Evolutionary conservation across 1,139 yeast genomes (phyloP).

Genomic region (Dujonia santamariae): DNA sequence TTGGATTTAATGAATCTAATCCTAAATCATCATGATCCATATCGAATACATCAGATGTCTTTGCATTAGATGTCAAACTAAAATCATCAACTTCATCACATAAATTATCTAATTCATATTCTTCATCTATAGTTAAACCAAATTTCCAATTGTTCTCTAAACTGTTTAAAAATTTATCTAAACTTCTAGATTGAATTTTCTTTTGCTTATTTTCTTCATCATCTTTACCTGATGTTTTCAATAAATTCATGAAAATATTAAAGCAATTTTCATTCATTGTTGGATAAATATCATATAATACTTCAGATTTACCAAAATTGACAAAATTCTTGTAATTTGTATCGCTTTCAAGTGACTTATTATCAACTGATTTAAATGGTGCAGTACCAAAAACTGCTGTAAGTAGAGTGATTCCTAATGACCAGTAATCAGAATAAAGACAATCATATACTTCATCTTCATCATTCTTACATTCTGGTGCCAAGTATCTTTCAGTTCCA

Average conservation of each 20-base stretch:
- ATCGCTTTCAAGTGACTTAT: slow-evolving; percentile 17
- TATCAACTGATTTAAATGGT: slow-evolving; percentile 33
- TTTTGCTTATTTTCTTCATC: slow-evolving; percentile 21
- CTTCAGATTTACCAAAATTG: slow-evolving; percentile 27
- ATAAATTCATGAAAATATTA: slow-evolving; percentile 29
- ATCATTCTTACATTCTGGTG: slow-evolving; percentile 43
- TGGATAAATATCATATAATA: slow-evolving; percentile 42
- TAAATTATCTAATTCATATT: slow-evolving; percentile 15
- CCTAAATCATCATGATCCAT: slow-evolving; percentile 30
- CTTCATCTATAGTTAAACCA: slow-evolving; percentile 39
- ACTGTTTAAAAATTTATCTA: slow-evolving; percentile 26
- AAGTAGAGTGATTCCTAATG: slow-evolving; percentile 41
- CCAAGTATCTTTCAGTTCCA: slow-evolving; percentile 59
- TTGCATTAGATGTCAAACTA: slow-evolving; percentile 9
- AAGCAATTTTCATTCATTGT: slow-evolving; percentile 37
- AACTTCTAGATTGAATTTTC: slow-evolving; percentile 26
- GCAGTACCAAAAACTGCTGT: slow-evolving; percentile 49
- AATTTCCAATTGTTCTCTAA: slow-evolving; percentile 28
- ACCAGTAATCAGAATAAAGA: slow-evolving; percentile 40
- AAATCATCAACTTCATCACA: slow-evolving; percentile 10
- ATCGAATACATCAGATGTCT: slow-evolving; percentile 20
- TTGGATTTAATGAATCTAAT: slow-evolving; percentile 7
- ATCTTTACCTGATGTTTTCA: slow-evolving; percentile 32
- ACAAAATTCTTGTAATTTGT: slow-evolving; percentile 39
- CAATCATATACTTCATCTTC: slow-evolving; percentile 28